Evolutionary conservation across 2,329 filamentous ascomycete genomes (phyloP).

Genomic region (Tricladium varicosporioides): DNA sequence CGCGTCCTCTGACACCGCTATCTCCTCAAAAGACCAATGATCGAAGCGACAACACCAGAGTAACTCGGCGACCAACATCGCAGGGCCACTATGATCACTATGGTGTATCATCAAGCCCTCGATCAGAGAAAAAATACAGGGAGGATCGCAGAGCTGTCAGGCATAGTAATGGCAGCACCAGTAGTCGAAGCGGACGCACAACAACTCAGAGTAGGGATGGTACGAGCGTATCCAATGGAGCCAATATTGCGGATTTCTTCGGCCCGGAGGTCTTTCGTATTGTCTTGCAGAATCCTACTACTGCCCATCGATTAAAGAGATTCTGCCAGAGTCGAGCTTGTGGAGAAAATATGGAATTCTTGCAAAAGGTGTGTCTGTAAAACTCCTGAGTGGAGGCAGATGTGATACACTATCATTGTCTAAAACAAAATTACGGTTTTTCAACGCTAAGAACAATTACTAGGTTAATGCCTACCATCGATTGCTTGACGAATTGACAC

Average conservation of each 20-base stretch:
- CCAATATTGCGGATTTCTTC: slow-evolving; percentile 44
- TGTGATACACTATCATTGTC: too few species aligned
- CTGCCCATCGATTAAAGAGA: slow-evolving; percentile 44
- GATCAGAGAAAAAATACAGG: background rate
- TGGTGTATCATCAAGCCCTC: background rate
- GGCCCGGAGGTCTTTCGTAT: slow-evolving; percentile 49
- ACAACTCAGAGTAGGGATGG: background rate
- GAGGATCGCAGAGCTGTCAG: background rate
- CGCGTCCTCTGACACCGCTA: background rate
- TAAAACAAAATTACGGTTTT: too few species aligned
- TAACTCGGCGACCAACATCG: background rate
- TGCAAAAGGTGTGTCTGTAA: slow-evolving; percentile 43
- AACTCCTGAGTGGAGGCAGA: background rate
- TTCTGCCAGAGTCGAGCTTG: slow-evolving; percentile 48
- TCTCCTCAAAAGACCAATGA: too few species aligned
- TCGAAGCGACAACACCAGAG: background rate
- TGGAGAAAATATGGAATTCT: slow-evolving; percentile 50
- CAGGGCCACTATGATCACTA: background rate
- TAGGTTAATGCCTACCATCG: slow-evolving; percentile 45
- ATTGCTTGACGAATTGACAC: slow-evolving; percentile 44
- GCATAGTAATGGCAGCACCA: background rate
- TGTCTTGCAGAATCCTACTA: slow-evolving; percentile 48
- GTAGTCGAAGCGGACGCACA: background rate
- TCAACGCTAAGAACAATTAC: background rate
- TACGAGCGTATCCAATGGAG: background rate